These are phyloP conservation scores for Trichoderma reesei DNA, from an alignment of 495 filamentous ascomycete genomes.

Conservation along the genomic window DNA sequence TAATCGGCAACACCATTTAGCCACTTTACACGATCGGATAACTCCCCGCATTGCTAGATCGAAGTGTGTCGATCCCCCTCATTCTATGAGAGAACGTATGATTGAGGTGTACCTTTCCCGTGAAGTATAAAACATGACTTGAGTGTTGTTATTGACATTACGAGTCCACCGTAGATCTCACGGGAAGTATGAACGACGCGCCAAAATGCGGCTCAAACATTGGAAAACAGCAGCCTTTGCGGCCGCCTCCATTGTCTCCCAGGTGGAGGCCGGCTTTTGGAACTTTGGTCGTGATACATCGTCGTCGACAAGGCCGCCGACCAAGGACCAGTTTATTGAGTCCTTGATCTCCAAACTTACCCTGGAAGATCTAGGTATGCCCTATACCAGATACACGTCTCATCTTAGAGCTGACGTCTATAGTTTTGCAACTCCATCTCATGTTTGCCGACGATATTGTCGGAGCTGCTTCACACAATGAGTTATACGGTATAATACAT, in stretches of 20 bases:
- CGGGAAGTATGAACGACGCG: no score
- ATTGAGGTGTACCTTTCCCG: no score
- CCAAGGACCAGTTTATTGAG: constrained; percentile 19
- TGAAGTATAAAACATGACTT: not conserved
- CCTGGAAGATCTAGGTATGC: constrained; percentile 22
- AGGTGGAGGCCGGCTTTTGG: not conserved
- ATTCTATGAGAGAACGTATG: not conserved
- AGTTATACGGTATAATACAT: constrained; percentile 24
- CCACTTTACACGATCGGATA: not conserved
- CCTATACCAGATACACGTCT: not conserved
- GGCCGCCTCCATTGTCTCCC: not conserved
- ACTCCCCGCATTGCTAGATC: not conserved
- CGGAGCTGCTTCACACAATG: constrained; percentile 30
- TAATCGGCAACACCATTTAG: not conserved
- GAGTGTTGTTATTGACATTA: no score
- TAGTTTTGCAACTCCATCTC: constrained; percentile 32
- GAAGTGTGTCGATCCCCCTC: not conserved
- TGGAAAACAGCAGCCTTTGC: not conserved
- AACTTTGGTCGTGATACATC: not conserved
- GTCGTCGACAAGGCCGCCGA: not conserved
- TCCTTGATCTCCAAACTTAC: constrained; percentile 23
- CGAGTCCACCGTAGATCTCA: no score
- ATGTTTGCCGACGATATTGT: constrained; percentile 36
- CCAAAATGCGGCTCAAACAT: not conserved
- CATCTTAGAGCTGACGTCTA: no score